Evolutionary conservation across 2,329 filamentous ascomycete genomes (phyloP).

Genomic region (Leptoxyphium fumago): DNA sequence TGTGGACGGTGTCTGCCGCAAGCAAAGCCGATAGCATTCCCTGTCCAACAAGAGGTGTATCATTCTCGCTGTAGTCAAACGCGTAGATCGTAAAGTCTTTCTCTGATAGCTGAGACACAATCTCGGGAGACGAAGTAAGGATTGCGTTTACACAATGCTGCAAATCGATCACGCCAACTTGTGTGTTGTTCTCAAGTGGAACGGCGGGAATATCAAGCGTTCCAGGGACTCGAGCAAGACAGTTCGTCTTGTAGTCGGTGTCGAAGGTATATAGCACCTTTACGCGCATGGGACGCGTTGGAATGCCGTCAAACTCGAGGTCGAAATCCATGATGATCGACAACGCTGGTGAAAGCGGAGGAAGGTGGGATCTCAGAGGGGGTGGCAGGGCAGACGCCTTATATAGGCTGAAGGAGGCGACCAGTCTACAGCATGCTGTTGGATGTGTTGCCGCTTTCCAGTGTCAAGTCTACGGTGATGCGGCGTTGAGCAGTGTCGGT

Average conservation of each 20-base stretch:
- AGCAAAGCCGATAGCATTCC: constrained; percentile 84
- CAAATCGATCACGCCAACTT: constrained; percentile 79
- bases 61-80: constrained; percentile 89
- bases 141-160: constrained; percentile 78
- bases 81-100: constrained; percentile 91
- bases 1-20: constrained; percentile 41
- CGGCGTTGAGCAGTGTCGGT: not conserved
- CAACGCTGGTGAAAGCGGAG: constrained; percentile 9
- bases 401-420: constrained; percentile 10
- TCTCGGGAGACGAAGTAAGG: constrained; percentile 64
- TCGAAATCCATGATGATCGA: constrained; percentile 12
- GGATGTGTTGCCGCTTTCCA: not conserved
- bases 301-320: constrained; percentile 17
- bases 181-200: constrained; percentile 59
- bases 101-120: constrained; percentile 54
- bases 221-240: constrained; percentile 72
- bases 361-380: constrained; percentile 5
- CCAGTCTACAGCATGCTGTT: constrained; percentile 16
- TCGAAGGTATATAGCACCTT: constrained; percentile 97
- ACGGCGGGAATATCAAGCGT: constrained; percentile 68
- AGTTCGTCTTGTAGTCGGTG: constrained; percentile 73
- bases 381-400: constrained; percentile 7
- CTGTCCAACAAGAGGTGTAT: constrained; percentile 84
- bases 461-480: not conserved
- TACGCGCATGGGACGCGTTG: constrained; percentile 43